Conservation (phyloP, 2,329 filamentous ascomycete species). For the Polychaeton citri region DNA sequence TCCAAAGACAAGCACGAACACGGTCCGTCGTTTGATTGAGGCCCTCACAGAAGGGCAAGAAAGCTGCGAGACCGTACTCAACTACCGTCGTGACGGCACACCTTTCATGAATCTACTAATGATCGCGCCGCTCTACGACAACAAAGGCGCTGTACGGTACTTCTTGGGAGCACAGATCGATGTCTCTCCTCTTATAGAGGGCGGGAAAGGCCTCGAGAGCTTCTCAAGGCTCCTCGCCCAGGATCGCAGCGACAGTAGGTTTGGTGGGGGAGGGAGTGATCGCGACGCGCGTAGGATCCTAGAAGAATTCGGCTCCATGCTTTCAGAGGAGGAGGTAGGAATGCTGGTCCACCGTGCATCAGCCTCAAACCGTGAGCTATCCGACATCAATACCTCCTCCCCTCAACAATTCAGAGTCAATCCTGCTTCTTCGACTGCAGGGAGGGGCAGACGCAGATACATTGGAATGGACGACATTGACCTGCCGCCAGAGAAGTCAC, state of each 20-base stretch:
- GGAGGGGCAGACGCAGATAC: slow-evolving; percentile 4
- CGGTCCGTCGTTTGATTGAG: slow-evolving; percentile 23
- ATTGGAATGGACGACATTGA: slow-evolving; percentile 19
- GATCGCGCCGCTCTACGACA: slow-evolving; percentile 28
- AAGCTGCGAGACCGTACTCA: slow-evolving; percentile 29
- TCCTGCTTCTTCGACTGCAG: neutral
- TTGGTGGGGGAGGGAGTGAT: slow-evolving; percentile 7
- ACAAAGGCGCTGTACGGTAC: slow-evolving; percentile 26
- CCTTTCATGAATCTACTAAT: slow-evolving; percentile 30
- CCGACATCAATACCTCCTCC: neutral
- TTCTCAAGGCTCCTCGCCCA: slow-evolving; percentile 21
- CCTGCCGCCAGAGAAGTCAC: slow-evolving; percentile 8
- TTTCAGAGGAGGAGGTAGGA: slow-evolving; percentile 20
- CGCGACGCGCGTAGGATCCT: slow-evolving; percentile 14
- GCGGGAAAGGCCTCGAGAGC: slow-evolving; percentile 23
- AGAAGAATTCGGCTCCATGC: slow-evolving; percentile 16
- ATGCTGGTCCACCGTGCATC: slow-evolving; percentile 6
- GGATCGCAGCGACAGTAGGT: slow-evolving; percentile 16
- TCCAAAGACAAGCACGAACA: slow-evolving; percentile 21
- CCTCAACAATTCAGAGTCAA: neutral
- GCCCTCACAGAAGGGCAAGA: slow-evolving; percentile 26
- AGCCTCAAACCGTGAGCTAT: neutral
- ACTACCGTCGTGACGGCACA: slow-evolving; percentile 28
- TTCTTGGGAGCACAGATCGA: slow-evolving; percentile 28
- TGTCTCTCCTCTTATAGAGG: slow-evolving; percentile 23